Evolutionary conservation across 2,329 filamentous ascomycete species (phyloP).

Genomic region (Hypoxylon sp.): DNA sequence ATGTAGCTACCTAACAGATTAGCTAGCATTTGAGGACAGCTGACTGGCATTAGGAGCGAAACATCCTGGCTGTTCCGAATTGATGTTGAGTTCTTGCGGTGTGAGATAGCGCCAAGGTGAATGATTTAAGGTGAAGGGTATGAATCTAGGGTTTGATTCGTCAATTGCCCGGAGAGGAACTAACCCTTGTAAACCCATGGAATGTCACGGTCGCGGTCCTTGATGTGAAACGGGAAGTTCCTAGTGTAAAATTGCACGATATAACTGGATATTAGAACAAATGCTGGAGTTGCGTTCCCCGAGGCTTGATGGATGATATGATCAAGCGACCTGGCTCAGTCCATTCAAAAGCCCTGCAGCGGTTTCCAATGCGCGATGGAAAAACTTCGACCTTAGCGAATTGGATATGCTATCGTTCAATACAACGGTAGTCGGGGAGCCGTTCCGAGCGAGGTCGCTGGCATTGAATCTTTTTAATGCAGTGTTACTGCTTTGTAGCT

Average conservation of each 20-base stretch:
- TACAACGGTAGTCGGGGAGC: slow-evolving; percentile 22
- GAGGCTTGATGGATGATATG: slow-evolving; percentile 16
- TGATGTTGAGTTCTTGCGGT: slow-evolving; percentile 40
- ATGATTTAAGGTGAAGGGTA: slow-evolving; percentile 35
- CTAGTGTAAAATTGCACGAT: slow-evolving; percentile 10
- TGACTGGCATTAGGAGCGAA: neutral
- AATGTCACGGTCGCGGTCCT: slow-evolving; percentile 22
- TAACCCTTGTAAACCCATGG: slow-evolving; percentile 18
- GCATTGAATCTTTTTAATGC: slow-evolving; percentile 2
- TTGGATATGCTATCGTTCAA: slow-evolving; percentile 18
- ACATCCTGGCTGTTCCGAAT: slow-evolving; percentile 3
- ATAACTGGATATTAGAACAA: slow-evolving; percentile 10
- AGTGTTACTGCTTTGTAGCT: neutral
- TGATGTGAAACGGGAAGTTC: slow-evolving; percentile 6
- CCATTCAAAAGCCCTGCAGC: slow-evolving; percentile 3
- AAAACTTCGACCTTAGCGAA: slow-evolving; percentile 14
- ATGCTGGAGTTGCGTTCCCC: slow-evolving; percentile 11
- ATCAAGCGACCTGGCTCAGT: slow-evolving; percentile 10
- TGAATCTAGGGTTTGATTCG: slow-evolving; percentile 29
- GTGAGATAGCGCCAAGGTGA: slow-evolving; percentile 41
- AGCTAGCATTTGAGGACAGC: neutral
- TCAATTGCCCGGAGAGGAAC: slow-evolving; percentile 26
- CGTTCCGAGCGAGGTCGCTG: slow-evolving; percentile 20
- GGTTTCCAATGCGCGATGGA: slow-evolving; percentile 6
- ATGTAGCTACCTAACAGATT: neutral